Conservation (phyloP, 1,284 basidiomycete species). For the Sporisorium exsertum region DNA sequence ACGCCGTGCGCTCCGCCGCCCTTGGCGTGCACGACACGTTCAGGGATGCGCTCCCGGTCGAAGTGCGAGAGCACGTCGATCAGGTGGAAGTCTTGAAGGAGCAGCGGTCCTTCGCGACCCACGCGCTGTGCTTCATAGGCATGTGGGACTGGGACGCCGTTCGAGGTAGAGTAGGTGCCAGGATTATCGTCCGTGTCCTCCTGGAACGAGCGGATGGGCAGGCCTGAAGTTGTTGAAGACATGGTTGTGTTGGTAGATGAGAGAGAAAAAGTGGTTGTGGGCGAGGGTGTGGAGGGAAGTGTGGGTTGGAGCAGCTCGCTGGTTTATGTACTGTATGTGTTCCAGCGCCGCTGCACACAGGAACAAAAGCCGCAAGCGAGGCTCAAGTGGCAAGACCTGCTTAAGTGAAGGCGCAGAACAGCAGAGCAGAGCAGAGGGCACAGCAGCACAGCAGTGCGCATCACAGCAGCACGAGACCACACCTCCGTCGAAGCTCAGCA, state of each 20-base stretch:
- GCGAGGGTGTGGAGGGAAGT: not conserved
- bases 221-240: constrained; percentile 35
- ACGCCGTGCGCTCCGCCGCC: constrained; percentile 61
- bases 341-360: no score
- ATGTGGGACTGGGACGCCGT: constrained; percentile 69
- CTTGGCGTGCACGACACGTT: constrained; percentile 64
- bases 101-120: constrained; percentile 81
- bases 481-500: not conserved
- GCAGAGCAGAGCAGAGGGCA: no score
- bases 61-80: constrained; percentile 55
- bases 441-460: no score
- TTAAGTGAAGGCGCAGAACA: no score
- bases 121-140: constrained; percentile 82
- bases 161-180: constrained; percentile 50
- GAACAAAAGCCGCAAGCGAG: no score
- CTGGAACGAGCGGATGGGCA: constrained; percentile 33
- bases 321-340: no score
- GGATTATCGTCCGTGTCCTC: constrained; percentile 34
- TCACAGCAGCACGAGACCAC: not conserved
- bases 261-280: not conserved
- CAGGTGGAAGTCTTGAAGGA: constrained; percentile 76
- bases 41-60: constrained; percentile 66
- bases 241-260: constrained; percentile 6
- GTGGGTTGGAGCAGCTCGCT: not conserved
- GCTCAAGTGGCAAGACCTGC: no score